Evolutionary conservation across 805 yeast species (phyloP), one percentile per base, ranked within the genome.

Genomic region (Candida insectorum): DNA sequence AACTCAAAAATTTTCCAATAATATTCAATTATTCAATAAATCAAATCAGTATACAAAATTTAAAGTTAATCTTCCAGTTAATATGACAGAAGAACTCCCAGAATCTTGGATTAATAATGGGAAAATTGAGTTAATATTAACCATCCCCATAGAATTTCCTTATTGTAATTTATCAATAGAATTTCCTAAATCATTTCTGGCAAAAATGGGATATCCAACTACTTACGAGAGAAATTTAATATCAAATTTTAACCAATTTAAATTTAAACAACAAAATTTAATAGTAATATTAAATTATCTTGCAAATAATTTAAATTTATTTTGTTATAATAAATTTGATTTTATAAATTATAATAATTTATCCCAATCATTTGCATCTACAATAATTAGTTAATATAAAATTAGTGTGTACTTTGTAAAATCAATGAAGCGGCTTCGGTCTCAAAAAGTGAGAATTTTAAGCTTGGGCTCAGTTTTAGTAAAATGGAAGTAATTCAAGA

Each of bases 101-200:
- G 41, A 40, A 10, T 29, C 56, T 7, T 65, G 69, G 70, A 29
- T 32, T 2, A 31, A 40, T 18, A 47, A 53, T 33, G 44, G 41
- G 8, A 36, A 21, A 8, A 31, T 65, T 3, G 69, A 65, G 22
- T 26, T 65, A 13, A 45, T 62, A 37, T 27, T 66, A 7, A 40
- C 49, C 2, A 53, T 66, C 12, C 71, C 70, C 1, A 47, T 39
- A 3, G 39, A 48, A 23, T 65, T 60, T 33, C 72, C 72, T 1
- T 44, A 51, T n/a, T 19, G 34, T 2, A 36, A 43, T 3, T 36
- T 54, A 1, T 34, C 36, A 8, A 40, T 63, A 7, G 47, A 44
- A 14, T 40, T 63, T 4, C 56, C 62, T 6, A 7, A 45, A 52
- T 24, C 60, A 52, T 41, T 60, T 54, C 52, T 57, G 56, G 33